Percentiles rank a stretch among this genome's conserved stretches.
Evolutionary conservation across 805 yeast species (phyloP).

Genomic region (Starmerella davenportii): DNA sequence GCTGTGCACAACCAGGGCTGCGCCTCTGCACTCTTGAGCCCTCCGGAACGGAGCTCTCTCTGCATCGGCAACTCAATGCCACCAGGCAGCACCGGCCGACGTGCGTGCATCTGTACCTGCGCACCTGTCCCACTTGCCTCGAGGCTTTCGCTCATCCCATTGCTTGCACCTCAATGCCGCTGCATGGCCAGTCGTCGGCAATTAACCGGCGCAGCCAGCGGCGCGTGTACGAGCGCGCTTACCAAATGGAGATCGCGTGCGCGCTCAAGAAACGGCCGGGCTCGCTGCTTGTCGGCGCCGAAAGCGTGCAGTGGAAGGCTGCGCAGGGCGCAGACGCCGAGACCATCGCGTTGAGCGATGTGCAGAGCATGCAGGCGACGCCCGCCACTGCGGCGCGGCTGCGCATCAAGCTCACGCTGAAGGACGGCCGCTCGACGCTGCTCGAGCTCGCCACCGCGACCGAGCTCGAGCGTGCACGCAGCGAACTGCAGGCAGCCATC

Average conservation of each 20-base stretch:
- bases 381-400: constrained; percentile 22
- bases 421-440: constrained; percentile 21
- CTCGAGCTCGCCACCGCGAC: constrained; percentile 55
- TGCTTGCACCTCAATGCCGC: no score
- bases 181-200: no score
- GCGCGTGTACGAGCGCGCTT: no score
- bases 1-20: no score
- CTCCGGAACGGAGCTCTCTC: no score
- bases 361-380: constrained; percentile 21
- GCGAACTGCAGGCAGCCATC: constrained; percentile 17
- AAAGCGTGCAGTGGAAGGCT: constrained; percentile 10
- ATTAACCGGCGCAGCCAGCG: no score
- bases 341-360: constrained; percentile 7
- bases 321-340: constrained; percentile 3
- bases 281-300: constrained; percentile 5
- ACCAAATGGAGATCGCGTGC: constrained; percentile 1
- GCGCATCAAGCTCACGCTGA: constrained; percentile 15
- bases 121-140: no score
- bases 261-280: constrained; percentile 17
- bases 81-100: no score
- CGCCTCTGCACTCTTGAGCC: no score
- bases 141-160: no score
- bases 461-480: constrained; percentile 41
- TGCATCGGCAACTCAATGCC: no score
- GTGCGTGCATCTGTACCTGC: no score